Conservation (phyloP, 495 filamentous ascomycete genomes). For the Aspergillus carlsbadensis region DNA sequence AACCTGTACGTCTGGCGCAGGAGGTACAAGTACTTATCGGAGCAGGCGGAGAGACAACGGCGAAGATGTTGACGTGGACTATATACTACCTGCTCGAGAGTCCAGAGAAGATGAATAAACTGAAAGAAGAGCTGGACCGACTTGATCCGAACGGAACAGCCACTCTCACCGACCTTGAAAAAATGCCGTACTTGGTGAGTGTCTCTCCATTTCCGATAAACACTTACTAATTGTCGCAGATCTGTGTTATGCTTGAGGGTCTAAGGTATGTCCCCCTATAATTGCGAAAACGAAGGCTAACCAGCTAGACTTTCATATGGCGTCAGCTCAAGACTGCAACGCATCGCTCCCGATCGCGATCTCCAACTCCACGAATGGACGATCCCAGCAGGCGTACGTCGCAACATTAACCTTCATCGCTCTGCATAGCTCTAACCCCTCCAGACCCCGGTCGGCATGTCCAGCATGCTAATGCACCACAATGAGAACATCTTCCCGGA, state of each 20-base stretch:
- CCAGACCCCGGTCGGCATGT: slow-evolving; percentile 44
- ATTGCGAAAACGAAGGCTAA: neutral
- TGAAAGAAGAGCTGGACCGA: slow-evolving; percentile 28
- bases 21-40: slow-evolving; percentile 45
- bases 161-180: slow-evolving; percentile 29
- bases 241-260: slow-evolving; percentile 34
- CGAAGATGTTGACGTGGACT: slow-evolving; percentile 33
- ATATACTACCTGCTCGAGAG: slow-evolving; percentile 43
- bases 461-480: slow-evolving; percentile 37
- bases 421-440: neutral
- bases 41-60: slow-evolving; percentile 49
- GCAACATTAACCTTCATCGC: neutral
- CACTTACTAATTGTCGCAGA: neutral
- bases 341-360: slow-evolving; percentile 33
- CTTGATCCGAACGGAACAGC: slow-evolving; percentile 23
- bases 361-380: slow-evolving; percentile 42
- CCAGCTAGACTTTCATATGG: slow-evolving; percentile 27
- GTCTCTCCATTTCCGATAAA: neutral
- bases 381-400: slow-evolving; percentile 42
- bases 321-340: slow-evolving; percentile 31
- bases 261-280: slow-evolving; percentile 16
- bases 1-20: slow-evolving; percentile 29
- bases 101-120: slow-evolving; percentile 27
- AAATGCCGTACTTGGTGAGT: slow-evolving; percentile 31
- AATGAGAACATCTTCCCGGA: slow-evolving; percentile 42